Evolutionary conservation across 73 alveolate genomes (phyloP), one percentile per base, ranked within the genome.

Genomic region (Paramecium biaurelia): DNA sequence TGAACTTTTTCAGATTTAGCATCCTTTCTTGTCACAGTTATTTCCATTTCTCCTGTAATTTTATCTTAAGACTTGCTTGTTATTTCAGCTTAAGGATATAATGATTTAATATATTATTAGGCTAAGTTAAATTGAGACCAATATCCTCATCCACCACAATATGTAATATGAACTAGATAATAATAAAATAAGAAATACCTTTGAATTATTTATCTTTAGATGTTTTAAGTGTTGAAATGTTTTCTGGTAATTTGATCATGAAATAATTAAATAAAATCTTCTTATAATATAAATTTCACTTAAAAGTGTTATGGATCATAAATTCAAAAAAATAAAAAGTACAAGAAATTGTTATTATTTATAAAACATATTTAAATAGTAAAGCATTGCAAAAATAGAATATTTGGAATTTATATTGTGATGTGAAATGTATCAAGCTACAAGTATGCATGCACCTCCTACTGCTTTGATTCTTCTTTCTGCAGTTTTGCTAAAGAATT

Each of bases 391-490:
- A 53, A 53, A 38, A 2, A 53, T 53, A 1, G 32, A 53, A 53
- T 47, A 53, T 53, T 53, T 53, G 11, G 68, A 32, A 53, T 53
- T 63, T 63, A 63, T 63, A 32, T 63, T 63, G 41, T 63, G 15
- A 63, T 63, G 20, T 63, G 84, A 35, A 74, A 37, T 74, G 59
- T 74, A 86, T 97, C 96, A 98, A 24, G 99, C 99, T 92, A 94
- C 90, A 92, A 98, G 98, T 72, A 96, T 97, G 92, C 98, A 95
- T 79, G 98, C 99, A 42, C 99, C 99, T 72, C 99, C 99, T 12
- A 99, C 99, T 88, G 95, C 99, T 94, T 96, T 97, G 92, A 98
- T 97, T 97, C 99, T 98, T 92, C 96, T 95, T 92, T 98, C 99
- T 41, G 99, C 99, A 74, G 95, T 95, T 93, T 97, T 93, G 86